Conservation (phyloP, 208 protist genomes). For the Borovskyia barvae region DNA sequence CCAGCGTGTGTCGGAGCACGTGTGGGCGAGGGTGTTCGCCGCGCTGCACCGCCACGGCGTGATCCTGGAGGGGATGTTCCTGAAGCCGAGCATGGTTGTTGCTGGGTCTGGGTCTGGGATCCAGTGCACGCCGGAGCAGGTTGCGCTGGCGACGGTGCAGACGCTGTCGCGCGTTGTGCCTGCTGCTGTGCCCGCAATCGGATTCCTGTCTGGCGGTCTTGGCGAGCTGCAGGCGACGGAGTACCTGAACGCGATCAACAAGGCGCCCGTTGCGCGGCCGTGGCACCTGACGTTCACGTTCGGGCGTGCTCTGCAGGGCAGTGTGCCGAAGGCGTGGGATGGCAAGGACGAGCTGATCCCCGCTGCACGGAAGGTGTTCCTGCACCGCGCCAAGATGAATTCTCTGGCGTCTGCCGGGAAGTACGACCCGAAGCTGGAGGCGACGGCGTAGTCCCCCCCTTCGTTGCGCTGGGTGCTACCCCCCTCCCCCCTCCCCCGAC, state of each 20-base stretch:
- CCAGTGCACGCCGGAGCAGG: conserved; percentile 71
- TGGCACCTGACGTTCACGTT: conserved; percentile 96
- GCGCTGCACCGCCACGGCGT: conserved; percentile 93
- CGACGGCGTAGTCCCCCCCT: conserved; percentile 61
- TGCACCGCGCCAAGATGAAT: conserved; percentile 80
- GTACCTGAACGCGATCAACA: conserved; percentile 97
- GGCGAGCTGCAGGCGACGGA: conserved; percentile 94
- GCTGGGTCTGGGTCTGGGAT: conserved; percentile 76
- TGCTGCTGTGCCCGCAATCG: conserved; percentile 92
- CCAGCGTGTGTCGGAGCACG: conserved; percentile 80
- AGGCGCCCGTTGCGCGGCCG: conserved; percentile 37
- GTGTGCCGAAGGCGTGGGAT: conserved; percentile 89
- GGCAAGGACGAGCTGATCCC: conserved; percentile 82
- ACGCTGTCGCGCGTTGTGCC: conserved; percentile 93
- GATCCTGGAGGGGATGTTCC: conserved; percentile 92
- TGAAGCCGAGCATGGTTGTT: conserved; percentile 98
- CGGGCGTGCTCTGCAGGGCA: conserved; percentile 93
- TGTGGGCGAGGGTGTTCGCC: conserved; percentile 64
- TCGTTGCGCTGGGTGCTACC: no score
- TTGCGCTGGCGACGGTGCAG: conserved; percentile 88
- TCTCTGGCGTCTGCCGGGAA: conserved; percentile 50
- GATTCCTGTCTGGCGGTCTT: conserved; percentile 96
- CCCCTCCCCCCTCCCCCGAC: no score
- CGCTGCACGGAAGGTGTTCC: conserved; percentile 73
- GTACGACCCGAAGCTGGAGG: conserved; percentile 57